Base-by-base conservation (phyloP, 768 basidiomycete genomes). In the Amanita fuliginea region DNA sequence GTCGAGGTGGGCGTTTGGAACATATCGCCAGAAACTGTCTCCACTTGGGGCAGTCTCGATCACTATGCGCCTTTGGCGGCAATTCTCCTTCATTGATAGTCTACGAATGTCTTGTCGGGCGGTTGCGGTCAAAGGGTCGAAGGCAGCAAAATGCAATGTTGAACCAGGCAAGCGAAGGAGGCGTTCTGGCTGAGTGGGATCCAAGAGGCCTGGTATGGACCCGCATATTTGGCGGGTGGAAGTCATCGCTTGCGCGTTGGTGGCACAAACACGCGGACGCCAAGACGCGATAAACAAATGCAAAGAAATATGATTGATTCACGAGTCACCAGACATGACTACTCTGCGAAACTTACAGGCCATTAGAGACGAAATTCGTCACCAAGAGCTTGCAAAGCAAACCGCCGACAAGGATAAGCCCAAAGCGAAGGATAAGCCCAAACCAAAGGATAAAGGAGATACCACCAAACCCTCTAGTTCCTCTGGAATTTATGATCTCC, bases 341-440 rank as follows among this genome's bases (percentile, higher is more conserved):
- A 76, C 68, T 48, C 64, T 81, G 56, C 74, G 76, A 34, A 73
- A 72, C 13, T 82, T 83, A 57, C 86, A 90, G 63, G 74, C 65
- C 57, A 85, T 87, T 65, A 90, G 89, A 53, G 81, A 88, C 53
- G 77, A 84, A 55, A 83, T 88, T 57, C 78, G 80, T 51, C 70
- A 75, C 56, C 77, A 81, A 44, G 84, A 87, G 64, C 66, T 78
- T 40, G 66, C 73, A 26, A 86, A 76, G 62, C 81, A 86, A 55
- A 52, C 46, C 19, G 51, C 57, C 6, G 63, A 67, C 52, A 67
- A 64, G 53, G 65, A 68, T 51, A 70, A 66, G 41, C 59, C 64
- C 22, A 53, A 13, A 13, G 1, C 9, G 19, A 75, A 71, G 55
- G 69, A 71, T 46, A 76, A 72, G 55, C 67, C 71, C 49, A 76